Evolutionary conservation across 805 yeast species (phyloP), one percentile per base, ranked within the genome.

Genomic region (Yarrowia keelungensis): DNA sequence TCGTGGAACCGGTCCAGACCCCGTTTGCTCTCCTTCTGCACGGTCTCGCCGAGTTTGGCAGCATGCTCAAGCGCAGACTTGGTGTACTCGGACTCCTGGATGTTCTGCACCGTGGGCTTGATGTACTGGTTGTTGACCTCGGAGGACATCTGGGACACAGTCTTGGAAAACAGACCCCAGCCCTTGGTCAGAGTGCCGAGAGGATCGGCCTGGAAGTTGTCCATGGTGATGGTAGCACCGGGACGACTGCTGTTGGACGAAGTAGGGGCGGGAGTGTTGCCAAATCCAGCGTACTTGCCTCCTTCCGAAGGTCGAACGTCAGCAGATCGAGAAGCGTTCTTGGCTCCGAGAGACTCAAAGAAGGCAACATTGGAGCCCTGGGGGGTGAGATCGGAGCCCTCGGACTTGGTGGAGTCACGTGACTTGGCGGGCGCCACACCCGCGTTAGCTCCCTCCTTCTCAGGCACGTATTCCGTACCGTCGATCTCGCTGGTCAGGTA

Each of bases 11-110:
- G 87, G 71, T 88, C 89, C 67, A 86, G 87, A 36, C 97, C 91
- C 72, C 86, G 87, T 70, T 82, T 84, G 42, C 96, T 90, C 0
- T 97, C 91, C 73, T 92, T 96, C 77, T 90, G 97, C 81, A 94
- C 90, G 75, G 88, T 92, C 76, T 91, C 97, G 59, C 98, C 97
- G 80, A 94, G 95, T 81, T 95, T 98, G 70, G 91, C 89, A 85
- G 97, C 91, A n/a, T 98, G 98, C 73, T 92, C 86, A 71, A 85
- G 87, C 5, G 98, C 95, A 75, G 92, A 97, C 68, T 79, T 81
- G 32, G 96, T 87, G 53, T 91, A 78, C 70, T 95, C 98, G 71
- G 90, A 86, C 71, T 88, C 92, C 46, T 88, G 86, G 73, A 95
- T 83, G 75, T 90, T 92, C 75, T 87, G 87, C 76, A 92, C 84